Base-by-base conservation (phyloP, 495 filamentous ascomycete species). In the Mycothermus thermophilus region DNA sequence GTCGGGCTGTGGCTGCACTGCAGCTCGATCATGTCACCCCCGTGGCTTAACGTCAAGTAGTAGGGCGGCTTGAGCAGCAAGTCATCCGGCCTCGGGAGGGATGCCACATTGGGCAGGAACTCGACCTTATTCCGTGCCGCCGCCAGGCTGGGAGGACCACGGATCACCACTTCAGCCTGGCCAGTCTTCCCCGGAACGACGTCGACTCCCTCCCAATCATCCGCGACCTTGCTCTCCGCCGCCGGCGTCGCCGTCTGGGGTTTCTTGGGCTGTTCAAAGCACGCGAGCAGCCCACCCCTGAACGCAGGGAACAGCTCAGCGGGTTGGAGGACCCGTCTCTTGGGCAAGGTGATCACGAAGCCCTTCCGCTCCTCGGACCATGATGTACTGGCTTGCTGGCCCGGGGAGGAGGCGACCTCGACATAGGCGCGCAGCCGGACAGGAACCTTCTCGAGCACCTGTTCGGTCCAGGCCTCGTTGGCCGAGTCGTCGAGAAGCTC, bases 1-100 rank as follows among this genome's bases (percentile, higher is more conserved):
- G 57, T 51, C 15, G 51, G 48, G 27, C 57, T 60, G 30, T 65
- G 62, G 25, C 59, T 62, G 30, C 52, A 47, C 9, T 59, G 50
- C 5, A 66, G 26, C 21, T 56, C 47, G 19, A 63, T 44, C 1
- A 32, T 12, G 4, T 18, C 19, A 14, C 31, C 31, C 5, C 44
- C 30, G 5, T 19, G 31, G 12, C 34, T 35, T 3, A 64, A 35
- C 8, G 38, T 42, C 14, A 66, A 54, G 30, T 63, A 45, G 27
- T 64, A 66, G 7, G 62, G 60, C 4, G 60, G 55, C 8, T 37
- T 46, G 8, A 53, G 43, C 20, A 63, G 47, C 5, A 63, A 40
- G 28, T 61, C 47, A 20, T 60, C 53, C 3, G 58, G 59, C 4
- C 54, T 34, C 6, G 55, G 51, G 1, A 64, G 41, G 1, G 45